Base-by-base conservation (phyloP, 2,329 filamentous ascomycete species). In the Davidsoniella neocaledoniae region DNA sequence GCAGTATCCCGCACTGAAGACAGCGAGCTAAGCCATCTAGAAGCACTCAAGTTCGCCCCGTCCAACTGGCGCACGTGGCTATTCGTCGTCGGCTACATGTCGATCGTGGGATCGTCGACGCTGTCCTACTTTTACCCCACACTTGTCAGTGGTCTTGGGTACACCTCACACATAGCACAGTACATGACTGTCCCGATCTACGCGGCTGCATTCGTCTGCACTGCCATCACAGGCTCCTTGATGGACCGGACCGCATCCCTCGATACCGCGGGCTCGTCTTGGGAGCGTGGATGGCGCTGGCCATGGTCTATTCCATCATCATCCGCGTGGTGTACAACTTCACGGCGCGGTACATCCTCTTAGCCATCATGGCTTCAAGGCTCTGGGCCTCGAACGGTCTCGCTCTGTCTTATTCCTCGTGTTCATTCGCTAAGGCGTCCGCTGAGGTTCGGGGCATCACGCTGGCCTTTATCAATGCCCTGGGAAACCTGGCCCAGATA, bases 401-500 rank as follows among this genome's bases (percentile, higher is more conserved):
- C 0, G 63, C 68, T 0, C 61, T 77, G 5, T 68, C 69, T 0
- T 76, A 70, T 52, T 69, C 70, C 0, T 70, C 69, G 2, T 67
- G 68, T 0, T 71, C 69, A 0, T 75, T 77, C 54, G 67, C 66
- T 1, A 58, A 62, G 14, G 69, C 75, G 64, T 62, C 64, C 17
- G 65, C 64, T 1, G 71, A 76, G 55, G 66, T 66, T 2, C 59
- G 70, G 66, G 68, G 49, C 63, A 72, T 52, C 62, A 63, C 43
- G 58, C n/a, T 76, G 26, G 73, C 72, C 1, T 59, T 75, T 5
- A 68, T 76, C 46, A 76, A 76, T 56, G 71, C 70, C 0, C 63
- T 74, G 56, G 73, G 71, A 2, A 76, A 76, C 50, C 58, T 75
- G 2, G 69, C 72, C 0, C 69, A 73, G 54, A 76, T 77, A 7